Evolutionary conservation across 2,329 filamentous ascomycete species (phyloP).

Genomic region (Cladophialophora yegresii): DNA sequence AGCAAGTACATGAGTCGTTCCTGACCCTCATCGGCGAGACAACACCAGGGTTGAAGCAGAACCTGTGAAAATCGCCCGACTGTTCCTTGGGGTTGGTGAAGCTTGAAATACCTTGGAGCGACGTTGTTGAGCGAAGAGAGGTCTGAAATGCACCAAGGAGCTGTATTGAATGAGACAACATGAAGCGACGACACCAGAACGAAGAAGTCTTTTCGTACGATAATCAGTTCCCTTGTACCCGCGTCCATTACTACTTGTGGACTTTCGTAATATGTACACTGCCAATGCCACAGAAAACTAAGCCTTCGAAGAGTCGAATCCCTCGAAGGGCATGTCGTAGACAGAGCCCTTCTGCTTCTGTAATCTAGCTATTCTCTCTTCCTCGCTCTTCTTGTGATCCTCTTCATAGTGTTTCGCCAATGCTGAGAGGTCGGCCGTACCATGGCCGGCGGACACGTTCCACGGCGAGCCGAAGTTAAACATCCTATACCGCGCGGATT

Average conservation of each 20-base stretch:
- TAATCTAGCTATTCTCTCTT: constrained; percentile 53
- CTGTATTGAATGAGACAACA: background rate
- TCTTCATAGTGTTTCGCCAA: constrained; percentile 65
- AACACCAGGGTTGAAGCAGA: constrained; percentile 16
- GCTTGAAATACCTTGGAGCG: background rate
- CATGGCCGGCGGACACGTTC: constrained; percentile 65
- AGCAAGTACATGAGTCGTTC: constrained; percentile 83
- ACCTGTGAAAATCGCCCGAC: constrained; percentile 10
- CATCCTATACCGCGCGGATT: constrained; percentile 48
- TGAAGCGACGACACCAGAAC: background rate
- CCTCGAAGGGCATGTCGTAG: constrained; percentile 40
- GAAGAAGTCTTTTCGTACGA: background rate
- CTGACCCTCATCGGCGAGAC: constrained; percentile 74
- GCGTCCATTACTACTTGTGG: constrained; percentile 5
- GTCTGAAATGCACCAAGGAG: background rate
- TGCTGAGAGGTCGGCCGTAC: constrained; percentile 58
- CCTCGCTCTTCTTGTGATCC: constrained; percentile 58
- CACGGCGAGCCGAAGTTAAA: constrained; percentile 65
- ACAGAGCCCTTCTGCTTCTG: constrained; percentile 50
- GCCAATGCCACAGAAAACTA: background rate
- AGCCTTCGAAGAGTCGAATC: background rate
- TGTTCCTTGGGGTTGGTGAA: background rate
- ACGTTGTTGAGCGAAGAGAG: background rate
- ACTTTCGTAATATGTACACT: constrained; percentile 28
- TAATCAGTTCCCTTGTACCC: background rate